Evolutionary conservation across 2,329 filamentous ascomycete species (phyloP).

Genomic region (Neofusicoccum ribis): DNA sequence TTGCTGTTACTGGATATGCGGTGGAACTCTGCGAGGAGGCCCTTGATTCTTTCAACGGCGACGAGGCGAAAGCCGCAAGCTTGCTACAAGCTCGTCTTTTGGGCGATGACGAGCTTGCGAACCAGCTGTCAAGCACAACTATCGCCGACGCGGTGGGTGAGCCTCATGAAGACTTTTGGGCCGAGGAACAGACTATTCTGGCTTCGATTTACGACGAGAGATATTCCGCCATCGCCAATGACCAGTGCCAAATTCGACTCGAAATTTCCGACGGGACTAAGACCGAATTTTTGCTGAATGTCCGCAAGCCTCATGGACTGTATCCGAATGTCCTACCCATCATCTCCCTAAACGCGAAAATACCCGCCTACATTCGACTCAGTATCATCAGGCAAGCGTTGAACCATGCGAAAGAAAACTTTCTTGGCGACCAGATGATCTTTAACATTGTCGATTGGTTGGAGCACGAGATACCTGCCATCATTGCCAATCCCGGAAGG

Average conservation of each 20-base stretch:
- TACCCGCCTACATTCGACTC: constrained; percentile 91
- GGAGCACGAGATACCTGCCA: constrained; percentile 76
- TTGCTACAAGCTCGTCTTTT: constrained; percentile 72
- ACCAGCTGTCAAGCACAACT: constrained; percentile 31
- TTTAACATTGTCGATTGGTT: constrained; percentile 91
- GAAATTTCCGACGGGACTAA: constrained; percentile 47
- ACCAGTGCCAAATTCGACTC: constrained; percentile 70
- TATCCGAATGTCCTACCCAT: constrained; percentile 73
- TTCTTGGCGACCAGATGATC: constrained; percentile 85
- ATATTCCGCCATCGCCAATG: constrained; percentile 54
- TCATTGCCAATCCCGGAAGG: constrained; percentile 81
- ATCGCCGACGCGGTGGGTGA: constrained; percentile 47
- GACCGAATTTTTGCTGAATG: constrained; percentile 58
- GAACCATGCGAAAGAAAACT: constrained; percentile 66
- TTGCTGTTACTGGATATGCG: constrained; percentile 82
- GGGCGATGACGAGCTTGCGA: constrained; percentile 30
- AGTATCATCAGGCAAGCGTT: constrained; percentile 80
- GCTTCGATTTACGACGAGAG: constrained; percentile 80
- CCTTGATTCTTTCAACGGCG: constrained; percentile 66
- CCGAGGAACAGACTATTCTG: constrained; percentile 80
- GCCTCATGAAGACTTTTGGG: constrained; percentile 63
- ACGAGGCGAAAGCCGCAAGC: constrained; percentile 78
- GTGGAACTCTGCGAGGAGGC: constrained; percentile 78
- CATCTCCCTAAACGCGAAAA: constrained; percentile 64
- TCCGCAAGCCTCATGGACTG: constrained; percentile 65